Base-by-base conservation (phyloP, 208 protist species). In the Leptomonas pyrrhocoris region DNA sequence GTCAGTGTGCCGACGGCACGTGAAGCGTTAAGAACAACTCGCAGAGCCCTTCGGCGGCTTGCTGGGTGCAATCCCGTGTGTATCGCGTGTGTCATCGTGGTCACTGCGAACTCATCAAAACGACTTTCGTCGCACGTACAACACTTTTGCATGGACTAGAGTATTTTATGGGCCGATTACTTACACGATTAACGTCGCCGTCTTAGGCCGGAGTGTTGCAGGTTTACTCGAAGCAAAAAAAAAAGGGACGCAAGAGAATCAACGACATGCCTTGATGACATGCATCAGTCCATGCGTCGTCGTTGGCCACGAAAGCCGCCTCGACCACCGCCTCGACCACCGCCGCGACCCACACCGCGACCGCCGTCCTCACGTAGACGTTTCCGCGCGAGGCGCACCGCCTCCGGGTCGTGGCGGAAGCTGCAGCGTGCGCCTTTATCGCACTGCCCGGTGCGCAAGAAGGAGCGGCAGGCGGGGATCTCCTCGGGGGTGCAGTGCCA, bases 401-500 rank as follows among this genome's bases (percentile, higher is more conserved):
- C 81, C 2, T 78, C 74, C 23, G 65, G 50, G 57, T 93, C 90
- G 79, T 95, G 90, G 0, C 86, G 79, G 62, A 93, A 95, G 55
- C 79, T 89, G 75, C 90, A 95, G 31, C 84, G 65, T 2, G 72
- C 53, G 0, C 87, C 87, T 55, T 85, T 86, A 15, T 85, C 79
- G 62, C 90, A 95, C 8, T 73, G 36, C 19, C 80, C 80, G 40
- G 64, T 79, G 30, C 83, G 82, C 12, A 79, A 48, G 69, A 91
- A 88, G 15, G 74, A 80, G 23, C 81, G 85, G 54, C 90, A 95
- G 46, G 81, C 75, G 0, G 90, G 87, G 6, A 93, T 69, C 30
- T 93, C 90, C 21, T 76, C 64, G 13, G 75, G 81, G 1, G 64
- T 78, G 73, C 87, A 93, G 83, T 95, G 90, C 83, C 83, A 81